phyloP scores from a whole-genome alignment of 805 yeast species.

The Wickerhamiella siamensis region DNA sequence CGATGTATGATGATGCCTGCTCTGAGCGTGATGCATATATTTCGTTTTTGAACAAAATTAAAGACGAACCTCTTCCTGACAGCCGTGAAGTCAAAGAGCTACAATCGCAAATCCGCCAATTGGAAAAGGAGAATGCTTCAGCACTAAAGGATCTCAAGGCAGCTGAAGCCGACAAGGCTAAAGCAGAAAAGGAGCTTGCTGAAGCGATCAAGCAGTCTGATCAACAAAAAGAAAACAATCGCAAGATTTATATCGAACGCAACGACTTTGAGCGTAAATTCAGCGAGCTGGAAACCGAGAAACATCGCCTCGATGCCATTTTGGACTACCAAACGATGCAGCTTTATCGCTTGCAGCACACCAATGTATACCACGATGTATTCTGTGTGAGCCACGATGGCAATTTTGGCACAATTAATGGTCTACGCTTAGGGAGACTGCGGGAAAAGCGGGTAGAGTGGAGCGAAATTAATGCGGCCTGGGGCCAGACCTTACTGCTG shows the following conservation, averaged over 20 bases:
- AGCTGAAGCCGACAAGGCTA: conserved; percentile 22
- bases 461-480: conserved; percentile 83
- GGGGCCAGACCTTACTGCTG: conserved; percentile 69
- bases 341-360: conserved; percentile 52
- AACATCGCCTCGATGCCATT: conserved; percentile 48
- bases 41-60: conserved; percentile 55
- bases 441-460: conserved; percentile 55
- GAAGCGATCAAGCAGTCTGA: conserved; percentile 30
- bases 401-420: conserved; percentile 76
- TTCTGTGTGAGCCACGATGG: conserved; percentile 78
- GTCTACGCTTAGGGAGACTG: conserved; percentile 61
- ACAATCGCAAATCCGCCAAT: conserved; percentile 31
- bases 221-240: conserved; percentile 28
- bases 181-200: conserved; percentile 28
- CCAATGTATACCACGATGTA: conserved; percentile 72
- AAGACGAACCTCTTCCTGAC: conserved; percentile 37
- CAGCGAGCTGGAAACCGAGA: conserved; percentile 35
- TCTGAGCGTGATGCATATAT: conserved; percentile 68
- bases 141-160: conserved; percentile 26
- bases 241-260: conserved; percentile 32
- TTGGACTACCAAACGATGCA: conserved; percentile 49
- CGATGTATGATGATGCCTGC: conserved; percentile 55
- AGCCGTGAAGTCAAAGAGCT: conserved; percentile 33
- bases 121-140: conserved; percentile 29
- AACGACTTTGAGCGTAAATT: conserved; percentile 46